phyloP scores from a whole-genome alignment of 257 asterid genomes.

The Catharanthus roseus region DNA sequence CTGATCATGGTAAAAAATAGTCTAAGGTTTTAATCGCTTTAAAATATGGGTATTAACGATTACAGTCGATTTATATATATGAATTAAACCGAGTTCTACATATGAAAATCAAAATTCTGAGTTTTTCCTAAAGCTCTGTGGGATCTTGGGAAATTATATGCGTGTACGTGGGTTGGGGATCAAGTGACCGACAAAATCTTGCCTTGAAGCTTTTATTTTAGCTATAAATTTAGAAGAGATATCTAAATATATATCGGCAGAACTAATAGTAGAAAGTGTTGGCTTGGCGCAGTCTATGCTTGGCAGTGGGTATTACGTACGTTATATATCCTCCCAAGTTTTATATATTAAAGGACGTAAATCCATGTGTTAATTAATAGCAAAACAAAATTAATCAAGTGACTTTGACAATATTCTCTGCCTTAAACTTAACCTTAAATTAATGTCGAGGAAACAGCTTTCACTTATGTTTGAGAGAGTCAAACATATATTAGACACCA shows the following conservation, averaged over 20 bases:
- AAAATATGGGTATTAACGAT: too few relatives aligned
- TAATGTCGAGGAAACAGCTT: conserved; percentile 1
- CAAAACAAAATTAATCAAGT: too few relatives aligned
- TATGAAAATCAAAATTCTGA: background rate
- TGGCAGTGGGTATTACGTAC: background rate
- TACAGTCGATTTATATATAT: too few relatives aligned
- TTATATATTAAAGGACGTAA: too few relatives aligned
- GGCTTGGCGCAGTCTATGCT: background rate
- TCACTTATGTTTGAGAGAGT: background rate
- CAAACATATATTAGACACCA: background rate
- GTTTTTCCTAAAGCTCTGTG: background rate
- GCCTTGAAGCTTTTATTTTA: background rate
- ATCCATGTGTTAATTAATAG: too few relatives aligned
- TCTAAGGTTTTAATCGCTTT: too few relatives aligned
- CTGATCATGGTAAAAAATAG: too few relatives aligned
- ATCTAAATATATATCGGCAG: too few relatives aligned
- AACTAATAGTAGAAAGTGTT: background rate
- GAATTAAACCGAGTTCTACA: background rate
- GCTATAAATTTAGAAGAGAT: too few relatives aligned
- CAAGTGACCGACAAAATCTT: conserved; percentile 11
- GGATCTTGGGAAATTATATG: background rate
- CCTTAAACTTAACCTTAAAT: background rate
- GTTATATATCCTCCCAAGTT: too few relatives aligned
- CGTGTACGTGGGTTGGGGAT: conserved; percentile 12
- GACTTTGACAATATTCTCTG: too few relatives aligned